Conservation (phyloP, 2,329 filamentous ascomycete genomes). For the Ophiosphaerella herpotricha region DNA sequence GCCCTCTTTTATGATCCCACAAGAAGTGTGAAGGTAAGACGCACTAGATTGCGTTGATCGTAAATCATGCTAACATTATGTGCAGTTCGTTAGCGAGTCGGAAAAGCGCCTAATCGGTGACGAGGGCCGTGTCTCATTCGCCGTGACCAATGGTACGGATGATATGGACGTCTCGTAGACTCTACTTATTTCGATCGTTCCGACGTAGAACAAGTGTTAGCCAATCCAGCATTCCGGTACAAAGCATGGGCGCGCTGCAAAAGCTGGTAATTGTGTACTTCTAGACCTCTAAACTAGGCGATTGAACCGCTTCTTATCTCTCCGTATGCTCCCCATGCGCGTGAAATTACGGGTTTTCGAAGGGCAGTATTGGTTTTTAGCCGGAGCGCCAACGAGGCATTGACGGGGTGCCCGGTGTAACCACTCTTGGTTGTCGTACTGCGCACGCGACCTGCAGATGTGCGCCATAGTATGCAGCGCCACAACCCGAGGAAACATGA, state of each 20-base stretch:
- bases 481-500: not conserved
- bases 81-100: conserved; percentile 77
- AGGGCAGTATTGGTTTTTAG: too few relatives aligned
- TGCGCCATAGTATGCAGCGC: not conserved
- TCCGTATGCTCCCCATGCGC: too few relatives aligned
- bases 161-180: conserved; percentile 70
- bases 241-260: conserved; percentile 9
- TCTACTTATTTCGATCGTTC: conserved; percentile 4
- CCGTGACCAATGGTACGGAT: conserved; percentile 59
- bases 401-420: too few relatives aligned
- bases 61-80: conserved; percentile 19
- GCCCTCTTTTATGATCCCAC: conserved; percentile 88
- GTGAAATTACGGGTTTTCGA: too few relatives aligned
- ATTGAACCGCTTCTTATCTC: too few relatives aligned
- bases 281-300: conserved; percentile 5
- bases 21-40: conserved; percentile 72
- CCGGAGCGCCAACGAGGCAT: too few relatives aligned
- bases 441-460: not conserved
- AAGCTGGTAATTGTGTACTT: conserved; percentile 24
- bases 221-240: conserved; percentile 26
- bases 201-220: conserved; percentile 29
- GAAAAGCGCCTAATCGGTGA: conserved; percentile 94
- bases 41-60: not conserved
- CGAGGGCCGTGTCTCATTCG: conserved; percentile 76
- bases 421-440: too few relatives aligned